These are phyloP conservation scores for Posidonia oceanica DNA, from an alignment of 116 monocot species.

Conservation along the genomic window DNA sequence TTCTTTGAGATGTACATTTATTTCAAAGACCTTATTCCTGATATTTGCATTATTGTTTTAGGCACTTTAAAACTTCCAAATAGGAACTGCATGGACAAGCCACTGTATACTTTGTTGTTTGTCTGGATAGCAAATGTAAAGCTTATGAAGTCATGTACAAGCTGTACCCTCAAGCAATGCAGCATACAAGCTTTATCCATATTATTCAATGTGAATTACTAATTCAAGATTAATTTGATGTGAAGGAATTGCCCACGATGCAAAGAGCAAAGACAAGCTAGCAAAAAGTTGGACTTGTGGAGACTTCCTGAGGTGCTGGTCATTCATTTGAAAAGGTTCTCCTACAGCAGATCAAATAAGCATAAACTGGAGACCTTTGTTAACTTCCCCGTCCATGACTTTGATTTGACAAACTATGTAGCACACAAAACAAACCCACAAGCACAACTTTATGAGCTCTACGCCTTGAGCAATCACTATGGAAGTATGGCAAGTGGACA, in stretches of 20 bases:
- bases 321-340: slow-evolving; percentile 95
- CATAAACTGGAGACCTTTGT: slow-evolving; percentile 95
- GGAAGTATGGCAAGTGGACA: slow-evolving; percentile 99
- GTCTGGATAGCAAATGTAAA: too few species aligned
- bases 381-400: slow-evolving; percentile 86
- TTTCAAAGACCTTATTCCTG: too few species aligned
- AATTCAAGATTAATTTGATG: neutral
- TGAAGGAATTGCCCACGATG: slow-evolving; percentile 89
- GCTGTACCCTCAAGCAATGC: too few species aligned
- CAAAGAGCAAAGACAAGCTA: slow-evolving; percentile 95
- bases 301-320: slow-evolving; percentile 93
- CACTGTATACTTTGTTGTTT: too few species aligned
- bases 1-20: too few species aligned
- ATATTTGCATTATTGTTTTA: too few species aligned
- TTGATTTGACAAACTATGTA: slow-evolving; percentile 87
- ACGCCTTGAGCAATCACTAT: slow-evolving; percentile 95
- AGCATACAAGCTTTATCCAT: too few species aligned
- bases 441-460: slow-evolving; percentile 73
- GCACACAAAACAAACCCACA: slow-evolving; percentile 64
- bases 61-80: too few species aligned
- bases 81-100: too few species aligned
- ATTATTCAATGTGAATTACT: too few species aligned
- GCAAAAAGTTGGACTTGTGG: slow-evolving; percentile 99
- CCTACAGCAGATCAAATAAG: slow-evolving; percentile 84
- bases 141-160: too few species aligned